Conservation (phyloP, 2,329 filamentous ascomycete genomes). For the Coniochaeta sp. region DNA sequence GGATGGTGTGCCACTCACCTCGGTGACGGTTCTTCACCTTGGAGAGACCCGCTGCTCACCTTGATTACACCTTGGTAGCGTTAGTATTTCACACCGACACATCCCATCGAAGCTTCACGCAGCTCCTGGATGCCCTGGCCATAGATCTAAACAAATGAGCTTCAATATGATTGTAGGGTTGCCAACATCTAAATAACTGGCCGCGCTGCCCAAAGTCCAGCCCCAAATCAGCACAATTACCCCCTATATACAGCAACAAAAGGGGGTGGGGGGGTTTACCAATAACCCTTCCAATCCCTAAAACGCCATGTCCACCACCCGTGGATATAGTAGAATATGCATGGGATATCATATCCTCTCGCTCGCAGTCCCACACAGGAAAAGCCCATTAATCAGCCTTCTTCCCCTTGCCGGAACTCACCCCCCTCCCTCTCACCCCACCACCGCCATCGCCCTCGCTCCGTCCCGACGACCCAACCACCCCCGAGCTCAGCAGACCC, state of each 20-base stretch:
- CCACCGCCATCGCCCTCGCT: conserved; percentile 27
- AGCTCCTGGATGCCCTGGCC: too few species aligned
- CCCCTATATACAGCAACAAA: conserved; percentile 6
- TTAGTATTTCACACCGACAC: too few species aligned
- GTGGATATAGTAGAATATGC: conserved; percentile 5
- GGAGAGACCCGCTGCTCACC: too few species aligned
- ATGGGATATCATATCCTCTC: conserved; percentile 6
- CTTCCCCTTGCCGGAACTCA: conserved; percentile 28
- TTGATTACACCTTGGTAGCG: too few species aligned
- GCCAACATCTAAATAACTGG: neutral
- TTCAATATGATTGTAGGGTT: neutral
- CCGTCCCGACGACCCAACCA: conserved; percentile 28
- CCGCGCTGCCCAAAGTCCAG: neutral
- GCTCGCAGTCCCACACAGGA: neutral
- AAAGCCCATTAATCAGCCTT: conserved; percentile 31
- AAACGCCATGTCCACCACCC: conserved; percentile 5
- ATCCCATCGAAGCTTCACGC: too few species aligned
- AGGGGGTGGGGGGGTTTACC: neutral
- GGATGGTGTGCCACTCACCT: too few species aligned
- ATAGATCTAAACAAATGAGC: neutral
- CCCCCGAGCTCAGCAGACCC: conserved; percentile 9
- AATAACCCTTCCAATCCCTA: neutral
- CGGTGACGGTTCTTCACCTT: too few species aligned
- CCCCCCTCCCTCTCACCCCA: conserved; percentile 23
- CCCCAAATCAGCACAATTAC: neutral